A percentile compares a stretch with the other conserved stretches of the same genome.
phyloP scores from a whole-genome alignment of 1,139 yeast genomes.

The Pichia sp. region DNA sequence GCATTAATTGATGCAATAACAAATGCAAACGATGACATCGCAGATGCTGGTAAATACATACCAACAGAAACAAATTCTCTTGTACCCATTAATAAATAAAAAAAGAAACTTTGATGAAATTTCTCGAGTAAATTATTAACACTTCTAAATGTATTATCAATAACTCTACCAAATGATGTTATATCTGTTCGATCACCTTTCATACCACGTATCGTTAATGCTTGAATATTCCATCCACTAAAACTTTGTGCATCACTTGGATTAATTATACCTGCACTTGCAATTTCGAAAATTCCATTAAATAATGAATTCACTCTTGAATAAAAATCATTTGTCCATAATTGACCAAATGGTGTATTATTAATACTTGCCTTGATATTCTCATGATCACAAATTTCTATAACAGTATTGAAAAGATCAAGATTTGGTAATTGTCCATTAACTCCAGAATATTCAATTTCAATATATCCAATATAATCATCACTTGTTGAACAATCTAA shows the following conservation, averaged over 20 bases:
- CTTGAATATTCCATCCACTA: constrained; percentile 94
- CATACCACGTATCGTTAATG: constrained; percentile 68
- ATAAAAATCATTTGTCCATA: constrained; percentile 39
- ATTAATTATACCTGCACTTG: constrained; percentile 57
- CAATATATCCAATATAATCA: constrained; percentile 70
- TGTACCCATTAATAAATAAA: constrained; percentile 77
- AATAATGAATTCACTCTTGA: constrained; percentile 55
- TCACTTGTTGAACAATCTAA: constrained; percentile 64
- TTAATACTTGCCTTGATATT: constrained; percentile 65
- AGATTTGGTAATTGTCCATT: constrained; percentile 95
- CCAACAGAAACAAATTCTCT: constrained; percentile 84
- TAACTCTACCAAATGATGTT: constrained; percentile 84
- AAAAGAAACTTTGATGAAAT: constrained; percentile 95
- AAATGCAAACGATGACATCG: constrained; percentile 61
- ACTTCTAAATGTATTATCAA: constrained; percentile 81
- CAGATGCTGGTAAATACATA: constrained; percentile 84
- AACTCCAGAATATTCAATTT: constrained; percentile 75
- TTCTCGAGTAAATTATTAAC: constrained; percentile 90
- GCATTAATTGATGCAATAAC: constrained; percentile 64
- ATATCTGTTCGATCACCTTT: constrained; percentile 59
- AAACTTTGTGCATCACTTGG: constrained; percentile 78
- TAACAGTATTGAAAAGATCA: constrained; percentile 79
- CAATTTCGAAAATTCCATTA: constrained; percentile 59
- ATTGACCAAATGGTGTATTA: constrained; percentile 41
- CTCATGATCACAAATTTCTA: constrained; percentile 65